Evolutionary conservation across 1,284 basidiomycete genomes (phyloP), one percentile per base, ranked within the genome.

Genomic region (Inonotus hispidus): DNA sequence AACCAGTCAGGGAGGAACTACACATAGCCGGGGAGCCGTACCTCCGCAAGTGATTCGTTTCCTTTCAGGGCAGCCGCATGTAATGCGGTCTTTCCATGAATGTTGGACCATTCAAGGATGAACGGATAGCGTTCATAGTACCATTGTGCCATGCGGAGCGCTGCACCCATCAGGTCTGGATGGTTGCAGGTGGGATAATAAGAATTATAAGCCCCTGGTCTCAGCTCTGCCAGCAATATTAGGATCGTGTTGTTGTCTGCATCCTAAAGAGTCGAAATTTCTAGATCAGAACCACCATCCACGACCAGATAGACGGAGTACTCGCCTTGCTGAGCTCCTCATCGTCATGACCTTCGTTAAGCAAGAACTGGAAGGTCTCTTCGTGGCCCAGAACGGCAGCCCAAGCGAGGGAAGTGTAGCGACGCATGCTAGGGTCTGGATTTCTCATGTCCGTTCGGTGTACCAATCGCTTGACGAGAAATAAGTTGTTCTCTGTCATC

Each of bases 31-130:
- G 41, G 49, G 38, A 62, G 32, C 80, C 85, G 66, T 69, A 94
- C 92, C 69, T 86, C 79, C 60, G 92, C 92, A 62, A 96, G 85
- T 58, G 90, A 90, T 67, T 93, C 88, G 66, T 95, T 93, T 45
- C 95, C 95, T 63, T 90, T 91, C 66, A 93, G 78, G 53, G 94
- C 85, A 1, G 94, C 92, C 59, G 92, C 79, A 73, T 98, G 95
- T 5, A 98, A 76, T 1, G 95, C 90, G 0, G 95, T 97, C 73
- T 88, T 94, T 21, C 94, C 94, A 46, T 89, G 84, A 7, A 81
- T 76, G 72, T 97, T 95, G 39, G 88, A 87, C 93, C 93, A 96
- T 72, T 97, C 93, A 53, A 95, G 77, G 52, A 92, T 85, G 72
- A 89, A 88, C 0, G 90, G 82, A 72, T 89, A 93, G 19, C 87